Evolutionary conservation across 1,284 basidiomycete species (phyloP), one percentile per base, ranked within the genome.

Genomic region (Termitomyces sp.): DNA sequence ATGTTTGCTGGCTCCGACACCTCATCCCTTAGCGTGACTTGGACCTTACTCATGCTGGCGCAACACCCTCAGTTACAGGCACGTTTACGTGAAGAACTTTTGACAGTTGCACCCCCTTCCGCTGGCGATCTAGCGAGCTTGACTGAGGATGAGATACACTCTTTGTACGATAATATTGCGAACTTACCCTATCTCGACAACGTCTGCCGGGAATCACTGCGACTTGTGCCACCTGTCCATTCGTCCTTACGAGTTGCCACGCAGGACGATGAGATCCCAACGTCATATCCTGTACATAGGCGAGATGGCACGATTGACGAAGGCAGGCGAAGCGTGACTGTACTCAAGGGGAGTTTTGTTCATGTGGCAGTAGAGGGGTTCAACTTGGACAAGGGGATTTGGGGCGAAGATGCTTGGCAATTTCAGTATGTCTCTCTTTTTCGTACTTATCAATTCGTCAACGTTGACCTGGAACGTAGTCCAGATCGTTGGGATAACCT

Each of bases 1-100:
- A 82, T 92, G 74, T 91, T 93, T 67, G 91, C 88, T 13, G 91
- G 91, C 10, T 88, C 88, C 4, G 90, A 93, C 62, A 91, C 91
- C 0, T 87, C 86, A 10, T 87, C 87, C 1, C 79, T 92, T 26
- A 78, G 84, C 9, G 71, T 91, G 45, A 86, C 87, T 0, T 93
- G 90, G 90, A 83, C 84, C 1, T 68, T 93, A 21, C 71, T 81
- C 53, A 74, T 89, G 11, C 77, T 93, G 37, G 83, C 90, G 0
- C 73, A 76, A 55, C 69, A 88, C 62, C 81, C 81, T 0, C 68
- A 71, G 1, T 66, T 83, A 8, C 91, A 93, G 67, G 69, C 70
- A 14, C 80, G 78, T 16, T 75, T 91, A 24, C 83, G 86, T 19
- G 60, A 69, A 1, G 88, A 91, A 59, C 69, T 91, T 14, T 66